These are phyloP conservation scores for Lentinus tigrinus DNA, from an alignment of 768 basidiomycete species.

Conservation along the genomic window DNA sequence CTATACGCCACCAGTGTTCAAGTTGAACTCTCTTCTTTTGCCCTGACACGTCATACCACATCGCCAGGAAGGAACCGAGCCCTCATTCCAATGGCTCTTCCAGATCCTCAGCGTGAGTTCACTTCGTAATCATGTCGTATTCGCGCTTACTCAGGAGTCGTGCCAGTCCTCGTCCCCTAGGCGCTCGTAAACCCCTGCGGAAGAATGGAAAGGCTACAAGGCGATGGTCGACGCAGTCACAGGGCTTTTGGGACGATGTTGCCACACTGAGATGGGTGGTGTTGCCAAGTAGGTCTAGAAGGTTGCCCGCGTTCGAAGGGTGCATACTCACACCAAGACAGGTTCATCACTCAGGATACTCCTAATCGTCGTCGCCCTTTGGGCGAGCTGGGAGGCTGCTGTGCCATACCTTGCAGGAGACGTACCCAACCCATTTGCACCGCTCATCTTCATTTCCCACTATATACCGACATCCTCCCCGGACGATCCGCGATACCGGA, in stretches of 20 bases:
- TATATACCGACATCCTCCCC: conserved; percentile 49
- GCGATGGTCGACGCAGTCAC: conserved; percentile 22
- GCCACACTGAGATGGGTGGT: conserved; percentile 66
- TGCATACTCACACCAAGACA: conserved; percentile 27
- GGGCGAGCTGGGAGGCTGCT: conserved; percentile 60
- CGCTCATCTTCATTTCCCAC: conserved; percentile 71
- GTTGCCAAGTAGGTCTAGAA: conserved; percentile 60
- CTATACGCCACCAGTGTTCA: not conserved
- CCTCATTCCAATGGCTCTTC: conserved; percentile 67
- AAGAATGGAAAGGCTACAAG: not conserved
- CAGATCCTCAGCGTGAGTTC: conserved; percentile 58
- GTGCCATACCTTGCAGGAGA: conserved; percentile 45
- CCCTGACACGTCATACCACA: no score
- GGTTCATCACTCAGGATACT: conserved; percentile 70
- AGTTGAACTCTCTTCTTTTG: no score
- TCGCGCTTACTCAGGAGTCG: conserved; percentile 1
- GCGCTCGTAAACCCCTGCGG: not conserved
- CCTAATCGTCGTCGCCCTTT: conserved; percentile 57
- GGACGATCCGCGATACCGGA: conserved; percentile 64
- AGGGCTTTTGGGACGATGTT: conserved; percentile 52
- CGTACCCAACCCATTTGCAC: conserved; percentile 69
- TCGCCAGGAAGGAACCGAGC: conserved; percentile 49
- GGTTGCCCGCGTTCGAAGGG: no score
- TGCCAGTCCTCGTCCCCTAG: not conserved
- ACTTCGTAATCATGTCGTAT: not conserved